Conservation (phyloP, 805 yeast species). For the Saccharomycopsis vini region DNA sequence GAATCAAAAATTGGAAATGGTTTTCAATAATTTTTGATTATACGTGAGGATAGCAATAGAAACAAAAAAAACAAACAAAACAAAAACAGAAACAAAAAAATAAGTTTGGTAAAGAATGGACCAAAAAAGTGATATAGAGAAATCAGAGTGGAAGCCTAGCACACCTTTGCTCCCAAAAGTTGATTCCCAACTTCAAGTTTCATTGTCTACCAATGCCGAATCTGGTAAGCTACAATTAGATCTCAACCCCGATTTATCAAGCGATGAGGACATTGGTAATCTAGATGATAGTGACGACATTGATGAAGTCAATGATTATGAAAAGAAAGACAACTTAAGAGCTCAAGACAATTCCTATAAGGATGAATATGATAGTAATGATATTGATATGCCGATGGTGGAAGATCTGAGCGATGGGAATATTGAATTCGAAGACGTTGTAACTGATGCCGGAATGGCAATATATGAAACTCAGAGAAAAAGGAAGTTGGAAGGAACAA, state of each 20-base stretch:
- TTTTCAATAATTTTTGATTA: too few relatives aligned
- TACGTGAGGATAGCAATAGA: too few relatives aligned
- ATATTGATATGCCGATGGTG: neutral
- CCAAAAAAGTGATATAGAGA: too few relatives aligned
- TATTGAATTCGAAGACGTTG: constrained; percentile 5
- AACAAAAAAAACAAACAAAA: too few relatives aligned
- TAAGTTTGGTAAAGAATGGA: too few relatives aligned
- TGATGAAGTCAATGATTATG: neutral
- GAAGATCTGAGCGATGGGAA: neutral
- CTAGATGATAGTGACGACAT: neutral
- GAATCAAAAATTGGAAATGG: too few relatives aligned
- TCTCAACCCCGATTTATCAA: constrained; percentile 18
- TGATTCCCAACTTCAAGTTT: too few relatives aligned
- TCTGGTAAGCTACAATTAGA: constrained; percentile 10
- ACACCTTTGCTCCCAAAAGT: constrained; percentile 18
- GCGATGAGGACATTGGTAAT: constrained; percentile 10
- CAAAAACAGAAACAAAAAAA: too few relatives aligned
- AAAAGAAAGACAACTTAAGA: neutral
- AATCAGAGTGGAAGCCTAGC: constrained; percentile 7
- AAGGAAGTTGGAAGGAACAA: neutral
- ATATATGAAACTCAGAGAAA: too few relatives aligned
- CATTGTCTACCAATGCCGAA: constrained; percentile 5
- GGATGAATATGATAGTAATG: neutral
- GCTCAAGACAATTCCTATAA: too few relatives aligned
- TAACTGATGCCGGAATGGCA: too few relatives aligned